A percentile compares a stretch with the other conserved stretches of the same genome.
Evolutionary conservation across 345 rosid species (phyloP).

Genomic region (Corchorus capsularis): DNA sequence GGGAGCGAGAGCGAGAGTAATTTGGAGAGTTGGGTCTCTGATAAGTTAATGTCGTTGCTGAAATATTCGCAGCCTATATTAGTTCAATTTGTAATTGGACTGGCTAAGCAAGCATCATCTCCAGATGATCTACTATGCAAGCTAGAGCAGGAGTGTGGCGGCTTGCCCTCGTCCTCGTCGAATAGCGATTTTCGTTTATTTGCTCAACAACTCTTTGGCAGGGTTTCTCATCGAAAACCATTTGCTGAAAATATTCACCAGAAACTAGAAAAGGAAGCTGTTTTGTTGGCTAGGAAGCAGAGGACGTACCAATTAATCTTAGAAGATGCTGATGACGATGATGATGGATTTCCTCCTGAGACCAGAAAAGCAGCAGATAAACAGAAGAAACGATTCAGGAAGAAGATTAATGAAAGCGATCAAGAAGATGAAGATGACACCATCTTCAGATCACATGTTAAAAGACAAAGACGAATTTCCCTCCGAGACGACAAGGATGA

Average conservation of each 20-base stretch:
- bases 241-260: conserved; percentile 60
- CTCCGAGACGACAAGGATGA: conserved; percentile 58
- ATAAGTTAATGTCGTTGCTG: conserved; percentile 69
- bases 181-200: conserved; percentile 48
- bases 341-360: conserved; percentile 41
- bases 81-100: conserved; percentile 70
- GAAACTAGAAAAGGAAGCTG: conserved; percentile 87
- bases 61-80: conserved; percentile 77
- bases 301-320: conserved; percentile 47
- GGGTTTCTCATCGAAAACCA: conserved; percentile 50
- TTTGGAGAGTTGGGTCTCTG: conserved; percentile 85
- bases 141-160: conserved; percentile 44
- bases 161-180: conserved; percentile 52
- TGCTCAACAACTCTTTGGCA: conserved; percentile 56
- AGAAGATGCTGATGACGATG: conserved; percentile 65
- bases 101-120: conserved; percentile 74
- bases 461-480: conserved; percentile 58
- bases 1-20: conserved; percentile 43
- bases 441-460: conserved; percentile 31
- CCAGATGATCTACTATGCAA: conserved; percentile 51
- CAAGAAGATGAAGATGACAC: conserved; percentile 62
- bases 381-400: conserved; percentile 77
- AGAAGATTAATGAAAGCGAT: conserved; percentile 54
- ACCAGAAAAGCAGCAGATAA: conserved; percentile 40
- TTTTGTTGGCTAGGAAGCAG: conserved; percentile 68